Evolutionary conservation across 768 basidiomycete species (phyloP).

Genomic region (Erythrobasidium yunnanense): DNA sequence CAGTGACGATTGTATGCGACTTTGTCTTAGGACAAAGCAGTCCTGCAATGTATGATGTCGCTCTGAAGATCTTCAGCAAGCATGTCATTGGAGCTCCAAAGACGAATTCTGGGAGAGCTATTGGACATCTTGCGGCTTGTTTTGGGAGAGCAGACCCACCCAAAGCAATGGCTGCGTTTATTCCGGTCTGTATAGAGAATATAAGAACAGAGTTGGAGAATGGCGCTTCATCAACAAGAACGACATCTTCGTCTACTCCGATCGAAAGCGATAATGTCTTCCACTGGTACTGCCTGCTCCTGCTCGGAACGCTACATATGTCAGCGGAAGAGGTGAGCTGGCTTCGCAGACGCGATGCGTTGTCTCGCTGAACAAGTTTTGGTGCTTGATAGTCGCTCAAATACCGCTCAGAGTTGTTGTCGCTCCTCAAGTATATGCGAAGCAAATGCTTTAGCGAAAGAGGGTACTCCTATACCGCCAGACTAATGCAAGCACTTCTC

Average conservation of each 20-base stretch:
- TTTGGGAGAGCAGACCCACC: constrained; percentile 67
- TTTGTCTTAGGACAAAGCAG: constrained; percentile 68
- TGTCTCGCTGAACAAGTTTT: constrained; percentile 13
- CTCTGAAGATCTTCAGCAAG: constrained; percentile 69
- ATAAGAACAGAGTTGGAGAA: constrained; percentile 69
- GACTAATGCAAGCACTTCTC: constrained; percentile 60
- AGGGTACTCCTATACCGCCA: constrained; percentile 69
- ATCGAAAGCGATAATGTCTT: constrained; percentile 50
- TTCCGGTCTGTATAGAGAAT: constrained; percentile 62
- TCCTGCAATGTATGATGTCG: constrained; percentile 66
- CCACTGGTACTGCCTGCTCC: constrained; percentile 72
- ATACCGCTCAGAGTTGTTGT: constrained; percentile 54
- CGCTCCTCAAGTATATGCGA: constrained; percentile 55
- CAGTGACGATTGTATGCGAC: constrained; percentile 53
- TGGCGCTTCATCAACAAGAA: constrained; percentile 58
- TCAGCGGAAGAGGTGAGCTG: constrained; percentile 49
- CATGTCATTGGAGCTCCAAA: constrained; percentile 83
- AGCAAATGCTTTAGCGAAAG: constrained; percentile 66
- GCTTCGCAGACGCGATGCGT: neutral
- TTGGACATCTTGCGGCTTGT: constrained; percentile 75
- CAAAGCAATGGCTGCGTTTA: constrained; percentile 66
- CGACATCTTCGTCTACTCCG: constrained; percentile 54
- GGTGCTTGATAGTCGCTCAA: constrained; percentile 49
- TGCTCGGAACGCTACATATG: constrained; percentile 62
- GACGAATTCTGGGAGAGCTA: constrained; percentile 78